Conservation (phyloP, 1,284 basidiomycete species). For the Ustilago tritici region DNA sequence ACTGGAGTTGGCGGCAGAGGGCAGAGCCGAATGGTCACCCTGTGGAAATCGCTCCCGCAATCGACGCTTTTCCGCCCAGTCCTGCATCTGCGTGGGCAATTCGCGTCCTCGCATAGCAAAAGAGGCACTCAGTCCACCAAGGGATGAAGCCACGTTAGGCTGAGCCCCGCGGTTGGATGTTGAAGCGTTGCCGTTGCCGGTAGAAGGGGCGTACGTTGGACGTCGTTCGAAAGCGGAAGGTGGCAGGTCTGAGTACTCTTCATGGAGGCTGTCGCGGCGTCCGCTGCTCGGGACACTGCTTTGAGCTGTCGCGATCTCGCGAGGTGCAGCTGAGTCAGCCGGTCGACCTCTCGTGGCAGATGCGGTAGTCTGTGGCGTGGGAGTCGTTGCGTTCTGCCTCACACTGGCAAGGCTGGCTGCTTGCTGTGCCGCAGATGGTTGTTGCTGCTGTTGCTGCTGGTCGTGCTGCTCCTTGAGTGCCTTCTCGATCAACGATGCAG, state of each 20-base stretch:
- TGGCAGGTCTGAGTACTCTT: conserved; percentile 47
- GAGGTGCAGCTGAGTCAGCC: background rate
- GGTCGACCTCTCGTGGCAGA: background rate
- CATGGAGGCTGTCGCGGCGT: conserved; percentile 32
- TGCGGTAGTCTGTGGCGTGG: background rate
- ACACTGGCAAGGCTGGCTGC: conserved; percentile 1
- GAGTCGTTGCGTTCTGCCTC: background rate
- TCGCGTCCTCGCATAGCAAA: conserved; percentile 64
- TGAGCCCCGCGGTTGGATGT: conserved; percentile 17
- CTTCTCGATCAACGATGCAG: conserved; percentile 33
- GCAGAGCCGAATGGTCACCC: conserved; percentile 60
- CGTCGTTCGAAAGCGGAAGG: conserved; percentile 50
- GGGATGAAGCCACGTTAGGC: conserved; percentile 32
- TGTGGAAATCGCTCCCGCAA: conserved; percentile 61
- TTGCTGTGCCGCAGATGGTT: conserved; percentile 5
- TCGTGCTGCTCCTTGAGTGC: conserved; percentile 26
- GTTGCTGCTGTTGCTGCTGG: conserved; percentile 16
- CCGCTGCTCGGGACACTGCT: conserved; percentile 12
- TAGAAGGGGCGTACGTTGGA: conserved; percentile 27
- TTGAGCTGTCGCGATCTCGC: conserved; percentile 9
- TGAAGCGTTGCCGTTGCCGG: conserved; percentile 7
- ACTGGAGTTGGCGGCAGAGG: conserved; percentile 54
- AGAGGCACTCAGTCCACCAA: conserved; percentile 55
- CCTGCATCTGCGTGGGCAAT: conserved; percentile 53
- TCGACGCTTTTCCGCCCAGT: conserved; percentile 62